Evolutionary conservation across 805 yeast genomes (phyloP).

Genomic region (Candida quercuum): DNA sequence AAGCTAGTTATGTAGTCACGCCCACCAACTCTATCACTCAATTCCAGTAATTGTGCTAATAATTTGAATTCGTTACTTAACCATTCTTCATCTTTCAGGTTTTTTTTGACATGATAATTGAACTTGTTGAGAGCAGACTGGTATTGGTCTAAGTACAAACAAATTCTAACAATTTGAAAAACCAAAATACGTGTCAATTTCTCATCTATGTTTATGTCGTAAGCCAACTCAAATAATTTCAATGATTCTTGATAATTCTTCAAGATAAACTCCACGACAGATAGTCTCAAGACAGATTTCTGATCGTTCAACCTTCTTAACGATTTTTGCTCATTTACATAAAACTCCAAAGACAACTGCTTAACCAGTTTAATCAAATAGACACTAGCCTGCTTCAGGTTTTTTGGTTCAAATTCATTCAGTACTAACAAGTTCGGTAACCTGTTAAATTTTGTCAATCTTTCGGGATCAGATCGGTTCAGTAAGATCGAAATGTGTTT

Average conservation of each 20-base stretch:
- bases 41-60: slow-evolving; percentile 52
- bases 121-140: slow-evolving; percentile 60
- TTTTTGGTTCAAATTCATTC: too few species aligned
- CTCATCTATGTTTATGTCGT: too few species aligned
- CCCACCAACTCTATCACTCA: slow-evolving; percentile 39
- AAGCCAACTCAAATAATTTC: slow-evolving; percentile 47
- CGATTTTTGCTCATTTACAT: slow-evolving; percentile 33
- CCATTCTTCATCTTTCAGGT: slow-evolving; percentile 43
- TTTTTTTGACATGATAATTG: slow-evolving; percentile 53
- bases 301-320: too few species aligned
- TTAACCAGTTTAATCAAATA: too few species aligned
- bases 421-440: too few species aligned
- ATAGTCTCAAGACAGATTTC: slow-evolving; percentile 23
- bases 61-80: slow-evolving; percentile 55
- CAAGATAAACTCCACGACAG: neutral
- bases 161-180: slow-evolving; percentile 56
- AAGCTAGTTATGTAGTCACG: too few species aligned
- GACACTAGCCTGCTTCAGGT: too few species aligned
- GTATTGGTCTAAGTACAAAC: slow-evolving; percentile 54
- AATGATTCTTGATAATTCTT: slow-evolving; percentile 36
- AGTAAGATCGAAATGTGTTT: too few species aligned
- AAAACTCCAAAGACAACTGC: slow-evolving; percentile 45
- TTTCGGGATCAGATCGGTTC: too few species aligned
- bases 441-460: slow-evolving; percentile 30
- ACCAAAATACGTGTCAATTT: too few species aligned